These are phyloP conservation scores for Dendrobium chrysotoxum DNA, from an alignment of 106 monocot species.

Conservation along the genomic window DNA sequence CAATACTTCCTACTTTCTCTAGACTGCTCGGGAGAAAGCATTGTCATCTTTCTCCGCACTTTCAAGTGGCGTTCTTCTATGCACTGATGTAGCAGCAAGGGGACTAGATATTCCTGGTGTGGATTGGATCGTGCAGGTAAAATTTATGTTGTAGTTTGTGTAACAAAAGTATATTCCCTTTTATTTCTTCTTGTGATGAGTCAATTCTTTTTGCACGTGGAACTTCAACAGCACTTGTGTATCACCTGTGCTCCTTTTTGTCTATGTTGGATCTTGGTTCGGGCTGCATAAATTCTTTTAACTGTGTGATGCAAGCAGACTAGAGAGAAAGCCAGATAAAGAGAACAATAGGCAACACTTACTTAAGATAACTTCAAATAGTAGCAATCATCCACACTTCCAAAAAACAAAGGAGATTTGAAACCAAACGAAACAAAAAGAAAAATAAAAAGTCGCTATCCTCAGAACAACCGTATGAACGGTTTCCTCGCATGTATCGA, in stretches of 20 bases:
- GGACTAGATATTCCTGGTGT: constrained; percentile 98
- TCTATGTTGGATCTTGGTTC: neutral
- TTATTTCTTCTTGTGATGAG: neutral
- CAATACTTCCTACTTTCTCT: constrained; percentile 3
- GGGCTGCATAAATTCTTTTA: neutral
- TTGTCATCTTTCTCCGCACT: constrained; percentile 74
- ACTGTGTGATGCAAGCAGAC: no score
- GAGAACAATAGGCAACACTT: no score
- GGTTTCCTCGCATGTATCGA: no score
- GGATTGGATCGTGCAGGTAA: constrained; percentile 96
- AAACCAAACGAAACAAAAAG: no score
- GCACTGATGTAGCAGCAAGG: constrained; percentile 98
- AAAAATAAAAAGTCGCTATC: no score
- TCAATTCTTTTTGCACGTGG: neutral
- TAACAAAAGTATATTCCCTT: neutral
- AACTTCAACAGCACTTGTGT: neutral
- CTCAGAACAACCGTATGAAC: no score
- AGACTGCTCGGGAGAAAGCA: constrained; percentile 90
- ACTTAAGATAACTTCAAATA: no score
- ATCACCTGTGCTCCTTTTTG: neutral
- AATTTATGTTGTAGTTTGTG: constrained; percentile 10
- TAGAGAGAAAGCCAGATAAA: no score
- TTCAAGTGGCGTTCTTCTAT: constrained; percentile 63
- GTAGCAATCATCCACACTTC: no score
- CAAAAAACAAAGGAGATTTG: no score